These are phyloP conservation scores for Lactarius psammicola DNA, from an alignment of 768 basidiomycete genomes.

Conservation along the genomic window DNA sequence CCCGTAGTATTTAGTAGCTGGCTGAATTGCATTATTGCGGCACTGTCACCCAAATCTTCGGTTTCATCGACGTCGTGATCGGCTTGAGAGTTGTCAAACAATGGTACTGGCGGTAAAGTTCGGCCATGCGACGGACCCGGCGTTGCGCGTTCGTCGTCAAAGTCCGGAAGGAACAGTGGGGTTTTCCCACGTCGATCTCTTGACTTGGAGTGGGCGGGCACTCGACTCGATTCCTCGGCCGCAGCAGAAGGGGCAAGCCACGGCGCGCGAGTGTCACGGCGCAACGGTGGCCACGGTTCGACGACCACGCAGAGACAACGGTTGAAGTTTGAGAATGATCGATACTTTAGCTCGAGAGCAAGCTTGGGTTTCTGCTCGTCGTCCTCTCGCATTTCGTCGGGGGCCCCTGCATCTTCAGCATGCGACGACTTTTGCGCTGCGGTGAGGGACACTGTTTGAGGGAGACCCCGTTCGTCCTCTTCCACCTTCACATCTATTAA, in stretches of 20 bases:
- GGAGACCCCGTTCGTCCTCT: constrained; percentile 10
- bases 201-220: constrained; percentile 36
- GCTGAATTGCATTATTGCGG: constrained; percentile 72
- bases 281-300: constrained; percentile 71
- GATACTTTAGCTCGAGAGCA: constrained; percentile 59
- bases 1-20: constrained; percentile 62
- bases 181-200: constrained; percentile 46
- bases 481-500: constrained; percentile 12
- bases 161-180: constrained; percentile 75
- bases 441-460: background rate
- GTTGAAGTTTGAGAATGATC: constrained; percentile 67
- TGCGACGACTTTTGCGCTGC: constrained; percentile 8
- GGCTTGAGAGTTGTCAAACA: constrained; percentile 38
- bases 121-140: constrained; percentile 36
- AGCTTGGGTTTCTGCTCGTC: constrained; percentile 73
- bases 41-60: constrained; percentile 40
- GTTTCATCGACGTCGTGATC: constrained; percentile 34
- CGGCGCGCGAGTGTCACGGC: constrained; percentile 36
- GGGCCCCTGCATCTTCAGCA: constrained; percentile 36
- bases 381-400: constrained; percentile 53
- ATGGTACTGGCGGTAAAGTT: constrained; percentile 42
- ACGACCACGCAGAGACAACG: constrained; percentile 79
- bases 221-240: constrained; percentile 37
- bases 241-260: constrained; percentile 36
- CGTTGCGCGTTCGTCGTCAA: constrained; percentile 45